Conservation (phyloP, 495 filamentous ascomycete genomes). For the Cercophora scortea region DNA sequence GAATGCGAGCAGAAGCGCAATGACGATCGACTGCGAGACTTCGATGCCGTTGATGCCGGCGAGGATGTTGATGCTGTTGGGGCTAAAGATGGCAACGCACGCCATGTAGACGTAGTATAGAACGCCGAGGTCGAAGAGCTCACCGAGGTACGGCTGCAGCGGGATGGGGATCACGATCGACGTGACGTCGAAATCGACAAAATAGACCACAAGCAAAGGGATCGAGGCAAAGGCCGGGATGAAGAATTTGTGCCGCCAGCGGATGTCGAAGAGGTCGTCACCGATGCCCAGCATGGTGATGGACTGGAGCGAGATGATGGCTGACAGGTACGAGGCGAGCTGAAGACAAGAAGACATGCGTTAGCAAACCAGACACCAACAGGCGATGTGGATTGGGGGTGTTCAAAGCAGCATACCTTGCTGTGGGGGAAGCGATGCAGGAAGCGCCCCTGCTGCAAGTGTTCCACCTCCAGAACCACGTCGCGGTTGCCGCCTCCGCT, state of each 20-base stretch:
- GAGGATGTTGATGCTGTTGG: conserved; percentile 98
- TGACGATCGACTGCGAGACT: conserved; percentile 86
- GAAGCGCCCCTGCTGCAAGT: conserved; percentile 69
- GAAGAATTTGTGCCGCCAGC: conserved; percentile 97
- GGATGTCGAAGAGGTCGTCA: conserved; percentile 95
- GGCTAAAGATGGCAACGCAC: conserved; percentile 86
- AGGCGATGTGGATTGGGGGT: no score
- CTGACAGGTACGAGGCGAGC: conserved; percentile 93
- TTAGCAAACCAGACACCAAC: neutral
- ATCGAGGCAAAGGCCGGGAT: conserved; percentile 92
- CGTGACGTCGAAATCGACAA: conserved; percentile 96
- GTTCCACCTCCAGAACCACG: conserved; percentile 57
- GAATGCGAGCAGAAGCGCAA: conserved; percentile 71
- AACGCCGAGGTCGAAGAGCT: conserved; percentile 75
- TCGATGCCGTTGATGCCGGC: conserved; percentile 98
- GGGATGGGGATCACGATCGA: conserved; percentile 83
- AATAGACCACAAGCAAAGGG: conserved; percentile 93
- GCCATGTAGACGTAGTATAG: conserved; percentile 98
- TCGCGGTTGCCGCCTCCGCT: conserved; percentile 90
- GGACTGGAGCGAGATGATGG: conserved; percentile 81
- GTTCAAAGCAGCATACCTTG: conserved; percentile 45
- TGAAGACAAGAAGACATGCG: conserved; percentile 19
- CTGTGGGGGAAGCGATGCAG: conserved; percentile 89
- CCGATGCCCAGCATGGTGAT: conserved; percentile 86
- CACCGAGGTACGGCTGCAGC: conserved; percentile 73